Evolutionary conservation across 1,284 basidiomycete species (phyloP), one percentile per base, ranked within the genome.

Genomic region (Inonotus hispidus): DNA sequence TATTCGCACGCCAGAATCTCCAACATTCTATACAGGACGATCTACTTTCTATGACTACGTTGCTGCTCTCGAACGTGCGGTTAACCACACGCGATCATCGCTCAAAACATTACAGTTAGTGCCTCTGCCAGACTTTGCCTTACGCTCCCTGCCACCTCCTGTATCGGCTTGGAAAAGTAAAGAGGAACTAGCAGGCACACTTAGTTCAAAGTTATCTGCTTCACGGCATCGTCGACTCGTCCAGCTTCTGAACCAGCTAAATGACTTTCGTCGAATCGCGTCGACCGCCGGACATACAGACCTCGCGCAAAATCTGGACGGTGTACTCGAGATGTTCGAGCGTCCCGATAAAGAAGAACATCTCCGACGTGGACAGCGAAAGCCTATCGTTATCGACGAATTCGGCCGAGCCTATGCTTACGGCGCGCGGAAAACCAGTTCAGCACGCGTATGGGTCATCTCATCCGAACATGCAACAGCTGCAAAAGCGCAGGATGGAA

Each of bases 381-480:
- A 85, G 68, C 77, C 77, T 2, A 80, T 83, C 45, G 70, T 75
- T 35, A 74, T 92, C 60, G 94, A 96, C 71, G 76, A 80, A 55
- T 80, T 81, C 58, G 93, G 93, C 16, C 79, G 94, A 59, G 86
- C 87, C n/a, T 92, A 92, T 71, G 90, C 90, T 0, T 71, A 89
- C 45, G 94, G 95, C 27, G 83, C 85, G 73, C 83, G 93, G 68
- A 97, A 97, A 75, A 92, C 91, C 61, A 90, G 89, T 68, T 79
- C 86, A 1, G 93, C 94, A 23, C 82, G 93, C 53, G 94, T 95
- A 1, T 99, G 96, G 95, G 87, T 98, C 75, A 90, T 98, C 58
- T 88, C 89, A n/a, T 80, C 85, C 13, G 79, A 83, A 61, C 66
- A 70, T 39, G 60, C 67, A 32, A 59, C 65, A 7, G 65, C 64